Base-by-base conservation (phyloP, 1,284 basidiomycete species). In the Pisolithus thermaeus region DNA sequence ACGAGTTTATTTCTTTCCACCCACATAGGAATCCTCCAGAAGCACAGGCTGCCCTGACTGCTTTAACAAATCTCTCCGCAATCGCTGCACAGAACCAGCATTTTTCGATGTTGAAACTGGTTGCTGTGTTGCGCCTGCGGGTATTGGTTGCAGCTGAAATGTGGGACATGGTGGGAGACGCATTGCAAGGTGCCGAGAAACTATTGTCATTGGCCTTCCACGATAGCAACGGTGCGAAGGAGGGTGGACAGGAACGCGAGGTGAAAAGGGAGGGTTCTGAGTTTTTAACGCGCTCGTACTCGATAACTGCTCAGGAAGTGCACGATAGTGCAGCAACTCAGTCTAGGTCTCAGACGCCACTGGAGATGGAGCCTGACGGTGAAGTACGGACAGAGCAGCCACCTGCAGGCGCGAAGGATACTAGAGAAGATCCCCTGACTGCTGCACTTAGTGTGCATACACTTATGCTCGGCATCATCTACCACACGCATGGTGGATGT, bases 401-500 rank as follows among this genome's bases (percentile, higher is more conserved):
- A 6, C 12, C 12, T 11, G 23, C 20, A 20, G 63, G 67, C 27
- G 44, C 49, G 3, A 14, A 35, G 12, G 32, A 35, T 4, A 4
- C 32, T 14, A 4, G 14, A 12, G 32, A 35, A 14, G 65, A 67
- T 43, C 4, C 49, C 35, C 71, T 79, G 50, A 74, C 76, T 42
- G 67, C 72, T 6, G 65, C 73, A 2, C 74, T 81, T 60, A 73
- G 68, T 1, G 64, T 76, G 8, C 78, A 81, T 56, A 61, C 73
- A 4, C 76, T 88, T 30, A 74, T 85, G 46, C 68, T 86, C 23
- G 73, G 78, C 2, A 70, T 84, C 6, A 65, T 81, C 18, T 84
- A 75, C 58, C 73, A 79, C 57, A 82, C 81, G 0, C 80, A 86
- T 58, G 62, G 67, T 0, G 84, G 82, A 3, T 66, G 72, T 47